Evolutionary conservation across 257 asterid genomes (phyloP).

Genomic region (Thymus mandschuricus): DNA sequence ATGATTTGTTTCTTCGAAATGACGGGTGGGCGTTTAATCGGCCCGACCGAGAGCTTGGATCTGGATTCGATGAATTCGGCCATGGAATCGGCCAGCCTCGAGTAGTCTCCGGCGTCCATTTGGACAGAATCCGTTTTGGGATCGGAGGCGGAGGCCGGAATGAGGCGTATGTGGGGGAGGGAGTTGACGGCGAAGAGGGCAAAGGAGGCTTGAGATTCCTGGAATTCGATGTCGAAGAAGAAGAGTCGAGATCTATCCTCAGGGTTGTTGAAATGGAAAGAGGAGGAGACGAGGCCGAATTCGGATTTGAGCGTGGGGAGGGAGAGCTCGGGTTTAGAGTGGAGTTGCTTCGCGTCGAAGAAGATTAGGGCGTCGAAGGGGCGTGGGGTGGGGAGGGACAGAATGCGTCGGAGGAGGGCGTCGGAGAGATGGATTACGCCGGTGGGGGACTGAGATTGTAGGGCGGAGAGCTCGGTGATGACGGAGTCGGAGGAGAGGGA

Average conservation of each 20-base stretch:
- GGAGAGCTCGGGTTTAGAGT: slow-evolving; percentile 76
- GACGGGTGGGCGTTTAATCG: slow-evolving; percentile 63
- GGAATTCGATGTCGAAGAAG: slow-evolving; percentile 74
- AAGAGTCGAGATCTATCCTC: slow-evolving; percentile 42
- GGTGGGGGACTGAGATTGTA: slow-evolving; percentile 68
- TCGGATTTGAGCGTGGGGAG: slow-evolving; percentile 79
- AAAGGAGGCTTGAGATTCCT: slow-evolving; percentile 70
- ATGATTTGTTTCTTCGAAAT: slow-evolving; percentile 63
- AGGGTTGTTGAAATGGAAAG: slow-evolving; percentile 66
- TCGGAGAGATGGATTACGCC: slow-evolving; percentile 82
- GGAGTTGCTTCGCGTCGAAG: slow-evolving; percentile 90
- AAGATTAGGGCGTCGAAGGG: slow-evolving; percentile 74
- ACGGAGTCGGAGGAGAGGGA: slow-evolving; percentile 42
- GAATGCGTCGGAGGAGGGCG: slow-evolving; percentile 72
- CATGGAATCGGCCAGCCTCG: slow-evolving; percentile 85
- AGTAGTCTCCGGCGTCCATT: slow-evolving; percentile 74
- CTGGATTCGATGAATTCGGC: slow-evolving; percentile 68
- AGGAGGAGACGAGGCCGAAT: slow-evolving; percentile 68
- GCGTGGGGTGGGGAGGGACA: slow-evolving; percentile 71
- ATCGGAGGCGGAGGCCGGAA: slow-evolving; percentile 64
- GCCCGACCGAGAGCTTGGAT: slow-evolving; percentile 52
- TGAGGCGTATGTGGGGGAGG: slow-evolving; percentile 77
- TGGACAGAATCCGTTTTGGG: slow-evolving; percentile 55
- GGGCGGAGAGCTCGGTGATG: slow-evolving; percentile 56
- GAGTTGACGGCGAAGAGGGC: slow-evolving; percentile 64